phyloP scores from a whole-genome alignment of 352 stramenopile species.

The Phytophthora constricta region DNA sequence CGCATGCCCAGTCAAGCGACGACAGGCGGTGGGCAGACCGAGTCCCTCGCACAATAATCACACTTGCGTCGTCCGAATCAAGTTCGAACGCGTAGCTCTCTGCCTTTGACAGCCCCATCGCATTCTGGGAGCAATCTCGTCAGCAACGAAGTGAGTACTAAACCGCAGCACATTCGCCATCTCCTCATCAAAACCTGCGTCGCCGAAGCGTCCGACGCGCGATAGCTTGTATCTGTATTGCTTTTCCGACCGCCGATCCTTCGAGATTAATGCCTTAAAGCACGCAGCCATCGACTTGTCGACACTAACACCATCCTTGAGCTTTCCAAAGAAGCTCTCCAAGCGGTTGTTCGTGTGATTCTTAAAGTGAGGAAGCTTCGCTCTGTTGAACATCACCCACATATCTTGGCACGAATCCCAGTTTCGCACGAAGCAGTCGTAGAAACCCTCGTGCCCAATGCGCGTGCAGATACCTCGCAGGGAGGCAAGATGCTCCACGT shows the following conservation, averaged over 20 bases:
- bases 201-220: constrained; percentile 4
- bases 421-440: constrained; percentile 32
- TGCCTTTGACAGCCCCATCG: background rate
- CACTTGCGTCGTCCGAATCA: background rate
- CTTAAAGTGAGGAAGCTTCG: constrained; percentile 27
- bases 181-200: constrained; percentile 29
- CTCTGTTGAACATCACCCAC: constrained; percentile 25
- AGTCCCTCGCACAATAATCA: background rate
- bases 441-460: constrained; percentile 9
- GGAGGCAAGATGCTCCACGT: background rate
- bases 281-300: constrained; percentile 4
- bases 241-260: background rate
- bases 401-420: constrained; percentile 28
- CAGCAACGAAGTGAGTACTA: constrained; percentile 26
- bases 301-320: constrained; percentile 16
- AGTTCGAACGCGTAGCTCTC: constrained; percentile 5
- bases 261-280: constrained; percentile 1
- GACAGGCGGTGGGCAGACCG: background rate
- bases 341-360: constrained; percentile 43
- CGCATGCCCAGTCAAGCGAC: constrained; percentile 12
- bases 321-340: constrained; percentile 38
- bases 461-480: constrained; percentile 6
- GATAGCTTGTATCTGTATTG: constrained; percentile 17
- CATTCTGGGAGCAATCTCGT: constrained; percentile 16
- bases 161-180: constrained; percentile 26